Evolutionary conservation across 106 monocot genomes (phyloP).

Genomic region (Posidonia australis): DNA sequence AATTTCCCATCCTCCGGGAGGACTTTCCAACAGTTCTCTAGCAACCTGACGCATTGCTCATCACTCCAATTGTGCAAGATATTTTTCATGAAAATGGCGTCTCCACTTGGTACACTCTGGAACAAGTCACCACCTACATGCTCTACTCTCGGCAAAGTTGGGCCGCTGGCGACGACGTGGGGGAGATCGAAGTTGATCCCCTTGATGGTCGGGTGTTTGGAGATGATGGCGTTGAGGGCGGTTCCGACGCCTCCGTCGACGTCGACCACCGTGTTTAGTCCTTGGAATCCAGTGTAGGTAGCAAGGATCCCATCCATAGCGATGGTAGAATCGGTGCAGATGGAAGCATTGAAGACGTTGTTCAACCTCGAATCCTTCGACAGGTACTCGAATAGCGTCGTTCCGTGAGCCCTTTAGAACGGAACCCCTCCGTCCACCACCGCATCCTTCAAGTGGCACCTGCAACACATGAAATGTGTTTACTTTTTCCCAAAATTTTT

Average conservation of each 20-base stretch:
- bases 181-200: too few species aligned
- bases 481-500: too few species aligned
- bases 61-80: conserved; percentile 48
- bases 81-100: conserved; percentile 67
- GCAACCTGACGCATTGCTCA: conserved; percentile 31
- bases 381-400: too few species aligned
- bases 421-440: conserved; percentile 22
- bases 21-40: conserved; percentile 54
- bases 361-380: too few species aligned
- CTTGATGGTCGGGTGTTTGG: conserved; percentile 22
- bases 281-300: conserved; percentile 24
- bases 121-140: conserved; percentile 70
- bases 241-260: conserved; percentile 26
- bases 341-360: conserved; percentile 40
- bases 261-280: too few species aligned
- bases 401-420: conserved; percentile 34
- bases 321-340: conserved; percentile 37
- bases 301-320: conserved; percentile 34
- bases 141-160: conserved; percentile 18
- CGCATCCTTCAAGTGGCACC: conserved; percentile 25
- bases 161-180: conserved; percentile 1
- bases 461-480: conserved; percentile 17
- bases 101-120: conserved; percentile 35
- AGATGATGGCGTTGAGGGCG: conserved; percentile 25
- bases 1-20: conserved; percentile 27